Evolutionary conservation across 1,284 basidiomycete species (phyloP).

Genomic region (Vanrija sp.): DNA sequence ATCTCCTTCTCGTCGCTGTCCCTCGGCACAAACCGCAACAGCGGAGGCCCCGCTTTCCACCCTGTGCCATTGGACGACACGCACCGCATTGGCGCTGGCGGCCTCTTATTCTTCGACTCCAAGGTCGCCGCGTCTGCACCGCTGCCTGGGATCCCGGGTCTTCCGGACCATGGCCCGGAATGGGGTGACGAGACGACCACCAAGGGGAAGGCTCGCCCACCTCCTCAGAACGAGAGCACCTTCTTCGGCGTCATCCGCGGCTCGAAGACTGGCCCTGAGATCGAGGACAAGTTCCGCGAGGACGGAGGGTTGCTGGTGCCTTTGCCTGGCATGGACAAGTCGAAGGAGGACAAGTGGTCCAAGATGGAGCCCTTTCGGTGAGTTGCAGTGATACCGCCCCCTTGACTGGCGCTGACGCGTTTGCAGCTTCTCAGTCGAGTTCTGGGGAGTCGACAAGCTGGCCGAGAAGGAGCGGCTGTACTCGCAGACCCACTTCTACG

Average conservation of each 20-base stretch:
- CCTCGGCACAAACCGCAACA: not conserved
- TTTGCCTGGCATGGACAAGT: constrained; percentile 14
- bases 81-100: constrained; percentile 70
- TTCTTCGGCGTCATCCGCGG: constrained; percentile 48
- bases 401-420: not conserved
- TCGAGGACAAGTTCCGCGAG: constrained; percentile 27
- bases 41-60: constrained; percentile 54
- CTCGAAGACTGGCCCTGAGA: constrained; percentile 32
- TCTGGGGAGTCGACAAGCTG: constrained; percentile 78
- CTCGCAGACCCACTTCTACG: constrained; percentile 52
- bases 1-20: constrained; percentile 22
- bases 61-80: constrained; percentile 73
- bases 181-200: constrained; percentile 16
- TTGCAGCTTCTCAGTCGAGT: constrained; percentile 69
- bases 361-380: constrained; percentile 63
- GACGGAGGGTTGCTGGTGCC: constrained; percentile 11
- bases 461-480: constrained; percentile 71
- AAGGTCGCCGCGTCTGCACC: constrained; percentile 2
- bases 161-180: constrained; percentile 43
- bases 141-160: constrained; percentile 21
- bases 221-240: constrained; percentile 42
- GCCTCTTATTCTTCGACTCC: constrained; percentile 51
- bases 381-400: constrained; percentile 36
- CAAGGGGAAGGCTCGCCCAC: constrained; percentile 17
- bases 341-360: constrained; percentile 37